Percentiles rank a stretch among this genome's conserved stretches.
Conservation (phyloP, 1,284 basidiomycete genomes). For the Pseudozyma sp. region DNA sequence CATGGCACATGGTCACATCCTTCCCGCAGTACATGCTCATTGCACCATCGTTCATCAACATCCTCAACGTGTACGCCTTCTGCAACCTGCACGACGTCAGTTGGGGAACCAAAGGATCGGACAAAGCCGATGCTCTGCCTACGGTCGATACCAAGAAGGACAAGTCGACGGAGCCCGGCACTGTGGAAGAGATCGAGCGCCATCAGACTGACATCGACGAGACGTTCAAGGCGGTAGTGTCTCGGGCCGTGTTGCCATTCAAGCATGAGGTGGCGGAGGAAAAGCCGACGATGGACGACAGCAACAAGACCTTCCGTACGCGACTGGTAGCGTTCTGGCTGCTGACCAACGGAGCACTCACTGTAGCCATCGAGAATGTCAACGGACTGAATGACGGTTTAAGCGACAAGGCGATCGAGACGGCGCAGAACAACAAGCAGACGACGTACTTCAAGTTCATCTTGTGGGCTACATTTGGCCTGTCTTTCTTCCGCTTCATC, state of each 20-base stretch:
- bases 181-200: conserved; percentile 74
- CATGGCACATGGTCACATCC: conserved; percentile 98
- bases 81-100: conserved; percentile 75
- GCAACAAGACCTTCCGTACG: conserved; percentile 69
- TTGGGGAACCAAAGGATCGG: conserved; percentile 96
- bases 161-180: conserved; percentile 78
- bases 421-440: conserved; percentile 66
- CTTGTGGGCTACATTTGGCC: conserved; percentile 87
- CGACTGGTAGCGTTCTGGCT: conserved; percentile 68
- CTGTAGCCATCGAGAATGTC: conserved; percentile 84
- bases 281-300: conserved; percentile 79
- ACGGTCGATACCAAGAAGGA: conserved; percentile 78
- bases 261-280: conserved; percentile 78
- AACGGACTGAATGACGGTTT: conserved; percentile 76
- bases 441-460: conserved; percentile 74
- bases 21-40: conserved; percentile 88
- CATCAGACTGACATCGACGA: conserved; percentile 87
- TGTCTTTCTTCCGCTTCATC: conserved; percentile 81
- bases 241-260: conserved; percentile 86
- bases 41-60: conserved; percentile 91
- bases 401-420: conserved; percentile 71
- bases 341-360: conserved; percentile 72
- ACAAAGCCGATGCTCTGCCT: conserved; percentile 93
- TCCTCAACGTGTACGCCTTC: conserved; percentile 95
- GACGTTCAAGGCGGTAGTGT: conserved; percentile 93